Evolutionary conservation across 257 asterid genomes (phyloP), one percentile per base, ranked within the genome.

Genomic region (Penstemon davidsonii): DNA sequence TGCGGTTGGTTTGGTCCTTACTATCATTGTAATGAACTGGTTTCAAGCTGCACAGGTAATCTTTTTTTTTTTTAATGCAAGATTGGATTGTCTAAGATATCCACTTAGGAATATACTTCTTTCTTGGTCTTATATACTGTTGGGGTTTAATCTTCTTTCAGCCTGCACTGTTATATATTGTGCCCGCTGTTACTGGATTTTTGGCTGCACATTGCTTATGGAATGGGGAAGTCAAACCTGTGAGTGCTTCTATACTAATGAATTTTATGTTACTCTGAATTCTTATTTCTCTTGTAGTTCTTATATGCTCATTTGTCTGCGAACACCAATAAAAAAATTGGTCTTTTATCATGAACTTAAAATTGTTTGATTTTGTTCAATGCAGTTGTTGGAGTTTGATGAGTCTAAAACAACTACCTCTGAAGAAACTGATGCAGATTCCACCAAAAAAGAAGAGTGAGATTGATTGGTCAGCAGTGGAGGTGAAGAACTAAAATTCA

Each of bases 11-110:
- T 74, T 93, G 73, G 73, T 86, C 57, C 81, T 79, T 44, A 93
- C 99, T 8, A 93, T 93, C 66, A 46, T 87, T 37, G 94, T 90
- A 66, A 93, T 93, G 99, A 93, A 90, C 80, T 93, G 99, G 99
- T 93, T 88, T 82, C 96, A 93, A 85, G 97, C 99, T 72, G 99
- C 96, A 67, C 99, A 93, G 85, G 99, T 88, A 61, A 51, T 83
- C 59, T 9, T 36, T 25, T 60, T n/a, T 13, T 36, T 52, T 69
- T 42, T 50, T 62, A 13, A 41, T 8, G 0, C 60, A 6, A 46
- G 66, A 72, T 56, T 41, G 45, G 19, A 40, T 39, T 40, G 3
- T 59, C 54, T 4, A 38, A 52, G 49, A 39, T 19, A 9, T 44
- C 8, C 12, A 60, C 8, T 25, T 25, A 25, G 33, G 33, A 25